A percentile compares a stretch with the other conserved stretches of the same genome.
phyloP scores from a whole-genome alignment of 2,329 filamentous ascomycete genomes.

The Colletotrichum phormii region DNA sequence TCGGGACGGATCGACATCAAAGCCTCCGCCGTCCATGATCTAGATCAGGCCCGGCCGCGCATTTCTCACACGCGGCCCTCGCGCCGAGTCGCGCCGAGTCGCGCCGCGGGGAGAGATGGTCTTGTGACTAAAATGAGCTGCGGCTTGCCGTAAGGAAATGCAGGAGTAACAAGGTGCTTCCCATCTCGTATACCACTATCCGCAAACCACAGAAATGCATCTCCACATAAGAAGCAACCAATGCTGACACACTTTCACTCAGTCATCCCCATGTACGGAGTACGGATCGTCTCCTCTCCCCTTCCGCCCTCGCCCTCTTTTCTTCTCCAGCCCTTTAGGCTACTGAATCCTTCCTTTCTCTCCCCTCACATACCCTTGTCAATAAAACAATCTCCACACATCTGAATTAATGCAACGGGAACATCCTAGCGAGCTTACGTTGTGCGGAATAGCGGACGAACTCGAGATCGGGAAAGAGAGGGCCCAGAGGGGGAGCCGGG shows the following conservation, averaged over 20 bases:
- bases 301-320: no score
- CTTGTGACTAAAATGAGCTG: constrained; percentile 4
- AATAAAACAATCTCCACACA: not conserved
- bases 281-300: not conserved
- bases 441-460: not conserved
- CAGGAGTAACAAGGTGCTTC: not conserved
- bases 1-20: not conserved
- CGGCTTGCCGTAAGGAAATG: not conserved
- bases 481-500: no score
- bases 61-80: not conserved
- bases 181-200: not conserved
- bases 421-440: not conserved
- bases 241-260: not conserved
- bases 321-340: not conserved
- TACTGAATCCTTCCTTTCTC: not conserved
- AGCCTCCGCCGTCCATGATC: not conserved
- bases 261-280: not conserved
- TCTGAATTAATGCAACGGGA: not conserved
- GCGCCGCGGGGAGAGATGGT: not conserved
- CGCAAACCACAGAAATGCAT: not conserved
- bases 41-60: not conserved
- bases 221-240: not conserved
- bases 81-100: no score
- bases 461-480: not conserved
- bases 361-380: not conserved